phyloP scores from a whole-genome alignment of 2,329 filamentous ascomycete species.

The Nannizziopsis barbatae region DNA sequence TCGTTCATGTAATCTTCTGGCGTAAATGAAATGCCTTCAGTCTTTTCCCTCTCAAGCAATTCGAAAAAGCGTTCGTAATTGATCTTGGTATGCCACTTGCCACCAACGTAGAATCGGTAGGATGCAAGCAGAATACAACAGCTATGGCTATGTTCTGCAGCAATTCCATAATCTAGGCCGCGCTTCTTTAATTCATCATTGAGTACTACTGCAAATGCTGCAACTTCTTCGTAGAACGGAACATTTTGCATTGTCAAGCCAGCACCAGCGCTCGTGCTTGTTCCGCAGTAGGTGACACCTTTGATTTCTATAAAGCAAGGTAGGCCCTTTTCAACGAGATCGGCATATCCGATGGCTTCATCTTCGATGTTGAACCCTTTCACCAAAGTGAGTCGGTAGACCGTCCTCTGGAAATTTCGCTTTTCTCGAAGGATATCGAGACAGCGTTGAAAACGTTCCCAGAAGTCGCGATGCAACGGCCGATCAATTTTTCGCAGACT shows the following conservation, averaged over 20 bases:
- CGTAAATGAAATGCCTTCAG: conserved; percentile 54
- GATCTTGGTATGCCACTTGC: conserved; percentile 82
- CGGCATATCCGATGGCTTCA: conserved; percentile 79
- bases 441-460: conserved; percentile 88
- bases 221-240: conserved; percentile 86
- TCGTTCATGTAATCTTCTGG: conserved; percentile 87
- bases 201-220: conserved; percentile 66
- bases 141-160: conserved; percentile 87
- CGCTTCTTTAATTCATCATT: conserved; percentile 56
- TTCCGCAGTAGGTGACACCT: conserved; percentile 94
- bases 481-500: conserved; percentile 79
- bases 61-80: conserved; percentile 84
- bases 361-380: conserved; percentile 98
- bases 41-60: conserved; percentile 54
- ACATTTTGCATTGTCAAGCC: conserved; percentile 96
- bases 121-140: conserved; percentile 85
- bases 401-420: conserved; percentile 76
- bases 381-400: conserved; percentile 88
- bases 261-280: conserved; percentile 67
- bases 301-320: conserved; percentile 94
- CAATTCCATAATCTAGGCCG: conserved; percentile 76
- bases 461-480: conserved; percentile 89
- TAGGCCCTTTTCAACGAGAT: conserved; percentile 72
- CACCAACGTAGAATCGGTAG: conserved; percentile 62
- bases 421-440: conserved; percentile 78